These are phyloP conservation scores for Alternaria rosae DNA, from an alignment of 2,329 filamentous ascomycete species.

Conservation along the genomic window DNA sequence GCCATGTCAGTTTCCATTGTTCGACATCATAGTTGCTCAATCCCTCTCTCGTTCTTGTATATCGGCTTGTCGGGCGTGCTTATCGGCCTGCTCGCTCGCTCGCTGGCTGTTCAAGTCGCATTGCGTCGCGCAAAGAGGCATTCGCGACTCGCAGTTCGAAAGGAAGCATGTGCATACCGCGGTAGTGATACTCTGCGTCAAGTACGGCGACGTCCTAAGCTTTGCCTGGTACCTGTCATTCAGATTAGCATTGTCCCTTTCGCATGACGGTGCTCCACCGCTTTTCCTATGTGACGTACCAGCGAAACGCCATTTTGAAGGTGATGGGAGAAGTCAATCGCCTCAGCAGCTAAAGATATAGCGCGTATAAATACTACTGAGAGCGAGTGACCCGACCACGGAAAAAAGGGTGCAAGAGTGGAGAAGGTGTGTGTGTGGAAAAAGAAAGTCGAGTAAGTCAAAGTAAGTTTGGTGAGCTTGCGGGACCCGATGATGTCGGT, in stretches of 20 bases:
- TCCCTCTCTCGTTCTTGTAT: background rate
- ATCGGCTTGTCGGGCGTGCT: background rate
- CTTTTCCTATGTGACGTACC: conserved; percentile 1
- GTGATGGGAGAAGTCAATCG: background rate
- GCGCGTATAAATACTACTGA: background rate
- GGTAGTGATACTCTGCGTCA: conserved; percentile 91
- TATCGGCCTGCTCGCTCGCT: background rate
- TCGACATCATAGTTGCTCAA: background rate
- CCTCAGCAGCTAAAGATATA: background rate
- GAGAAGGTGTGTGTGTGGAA: conserved; percentile 10
- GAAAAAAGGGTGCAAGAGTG: conserved; percentile 2
- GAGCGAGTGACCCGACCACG: conserved; percentile 1
- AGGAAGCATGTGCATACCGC: conserved; percentile 58
- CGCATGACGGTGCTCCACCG: background rate
- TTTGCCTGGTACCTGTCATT: conserved; percentile 80
- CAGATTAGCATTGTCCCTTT: conserved; percentile 4
- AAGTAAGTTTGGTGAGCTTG: conserved; percentile 15
- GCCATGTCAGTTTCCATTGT: conserved; percentile 1
- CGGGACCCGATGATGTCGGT: conserved; percentile 19
- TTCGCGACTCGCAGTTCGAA: background rate
- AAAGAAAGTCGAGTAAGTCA: conserved; percentile 11
- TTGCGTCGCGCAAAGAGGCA: background rate
- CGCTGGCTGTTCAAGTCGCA: background rate
- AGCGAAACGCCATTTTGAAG: conserved; percentile 21
- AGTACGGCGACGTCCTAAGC: conserved; percentile 79